These are phyloP conservation scores for Aureobasidium zeae DNA, from an alignment of 2,329 filamentous ascomycete species.

Conservation along the genomic window DNA sequence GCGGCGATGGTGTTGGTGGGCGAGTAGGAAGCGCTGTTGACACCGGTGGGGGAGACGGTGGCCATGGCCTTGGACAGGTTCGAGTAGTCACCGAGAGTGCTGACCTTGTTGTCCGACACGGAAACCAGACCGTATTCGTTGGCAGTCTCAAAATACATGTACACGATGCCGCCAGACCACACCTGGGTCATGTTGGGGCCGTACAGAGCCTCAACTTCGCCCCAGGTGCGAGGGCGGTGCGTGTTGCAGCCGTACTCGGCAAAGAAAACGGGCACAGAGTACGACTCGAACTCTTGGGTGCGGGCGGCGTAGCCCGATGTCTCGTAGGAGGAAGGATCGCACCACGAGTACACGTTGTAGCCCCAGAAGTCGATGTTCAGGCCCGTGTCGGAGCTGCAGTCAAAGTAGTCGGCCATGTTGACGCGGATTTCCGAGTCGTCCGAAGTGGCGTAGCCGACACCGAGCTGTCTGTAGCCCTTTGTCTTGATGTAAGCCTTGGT, in stretches of 20 bases:
- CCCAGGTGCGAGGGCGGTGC: conserved; percentile 63
- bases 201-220: conserved; percentile 77
- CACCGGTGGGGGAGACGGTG: conserved; percentile 56
- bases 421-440: conserved; percentile 77
- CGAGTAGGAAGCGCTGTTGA: conserved; percentile 58
- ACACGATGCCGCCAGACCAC: conserved; percentile 94
- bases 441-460: conserved; percentile 93
- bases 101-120: conserved; percentile 50
- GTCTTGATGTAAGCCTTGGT: conserved; percentile 86
- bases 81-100: conserved; percentile 64
- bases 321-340: conserved; percentile 69
- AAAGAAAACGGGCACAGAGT: conserved; percentile 94
- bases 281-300: conserved; percentile 77
- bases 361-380: conserved; percentile 91
- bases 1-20: conserved; percentile 59
- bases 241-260: conserved; percentile 96
- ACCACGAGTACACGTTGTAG: conserved; percentile 99
- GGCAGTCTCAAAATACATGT: conserved; percentile 91
- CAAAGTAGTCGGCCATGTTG: conserved; percentile 84
- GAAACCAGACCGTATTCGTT: conserved; percentile 82
- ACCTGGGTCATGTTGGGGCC: conserved; percentile 70
- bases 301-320: conserved; percentile 73
- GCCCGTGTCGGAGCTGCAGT: conserved; percentile 59
- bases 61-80: conserved; percentile 62
- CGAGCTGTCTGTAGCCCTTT: conserved; percentile 67